phyloP scores from a whole-genome alignment of 73 alveolate species.

The Tetrahymena thermophila region DNA sequence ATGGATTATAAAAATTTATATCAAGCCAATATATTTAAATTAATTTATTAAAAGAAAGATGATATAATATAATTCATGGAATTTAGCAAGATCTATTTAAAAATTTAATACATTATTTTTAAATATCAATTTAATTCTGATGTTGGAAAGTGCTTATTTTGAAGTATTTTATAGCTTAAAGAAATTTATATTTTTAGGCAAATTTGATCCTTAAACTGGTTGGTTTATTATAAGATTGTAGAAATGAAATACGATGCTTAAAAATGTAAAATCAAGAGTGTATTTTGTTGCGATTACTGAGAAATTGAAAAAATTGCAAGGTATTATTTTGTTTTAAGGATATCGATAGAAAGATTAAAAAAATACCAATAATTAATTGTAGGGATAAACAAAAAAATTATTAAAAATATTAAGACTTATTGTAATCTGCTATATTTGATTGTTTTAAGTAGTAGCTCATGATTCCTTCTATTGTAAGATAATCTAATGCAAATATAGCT shows the following conservation, averaged over 20 bases:
- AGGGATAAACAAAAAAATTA: not conserved
- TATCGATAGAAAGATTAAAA: not conserved
- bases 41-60: too few species aligned
- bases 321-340: not conserved
- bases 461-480: not conserved
- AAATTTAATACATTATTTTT: too few species aligned
- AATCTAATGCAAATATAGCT: not conserved
- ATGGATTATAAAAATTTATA: too few species aligned
- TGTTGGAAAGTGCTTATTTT: not conserved
- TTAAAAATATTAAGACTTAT: not conserved
- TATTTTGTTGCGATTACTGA: not conserved
- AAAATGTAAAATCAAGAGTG: not conserved
- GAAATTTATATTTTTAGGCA: not conserved
- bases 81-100: too few species aligned
- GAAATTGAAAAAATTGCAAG: not conserved
- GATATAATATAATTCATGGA: too few species aligned
- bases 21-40: too few species aligned
- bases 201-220: not conserved
- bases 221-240: too few species aligned
- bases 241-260: not conserved
- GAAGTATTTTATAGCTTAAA: not conserved
- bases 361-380: not conserved
- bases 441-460: not conserved
- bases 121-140: too few species aligned
- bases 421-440: not conserved